These are phyloP conservation scores for Leccinum longicurvipes DNA, from an alignment of 768 basidiomycete genomes.

Conservation along the genomic window DNA sequence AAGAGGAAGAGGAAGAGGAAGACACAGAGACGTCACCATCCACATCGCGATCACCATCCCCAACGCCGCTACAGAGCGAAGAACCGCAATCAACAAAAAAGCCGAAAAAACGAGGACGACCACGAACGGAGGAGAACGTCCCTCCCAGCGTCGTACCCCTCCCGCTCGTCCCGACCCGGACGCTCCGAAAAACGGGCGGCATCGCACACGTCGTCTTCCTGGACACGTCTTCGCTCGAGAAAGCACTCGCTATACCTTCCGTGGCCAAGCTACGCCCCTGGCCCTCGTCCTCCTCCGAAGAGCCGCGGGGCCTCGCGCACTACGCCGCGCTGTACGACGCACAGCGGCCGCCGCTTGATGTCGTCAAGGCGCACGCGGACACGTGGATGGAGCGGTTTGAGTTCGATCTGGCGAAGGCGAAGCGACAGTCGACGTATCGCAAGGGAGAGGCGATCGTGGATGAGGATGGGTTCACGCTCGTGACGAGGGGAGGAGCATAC, in stretches of 20 bases:
- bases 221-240: slow-evolving; percentile 66
- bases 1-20: slow-evolving; percentile 30
- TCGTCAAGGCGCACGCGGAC: slow-evolving; percentile 77
- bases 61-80: neutral
- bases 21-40: neutral
- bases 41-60: neutral
- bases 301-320: slow-evolving; percentile 69
- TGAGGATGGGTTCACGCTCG: slow-evolving; percentile 92
- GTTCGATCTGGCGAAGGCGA: slow-evolving; percentile 50
- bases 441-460: slow-evolving; percentile 90
- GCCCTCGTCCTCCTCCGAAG: slow-evolving; percentile 62
- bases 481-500: slow-evolving; percentile 88
- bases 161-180: slow-evolving; percentile 51
- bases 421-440: slow-evolving; percentile 61
- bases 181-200: slow-evolving; percentile 57
- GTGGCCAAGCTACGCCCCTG: slow-evolving; percentile 39
- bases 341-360: slow-evolving; percentile 71
- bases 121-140: slow-evolving; percentile 18
- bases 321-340: slow-evolving; percentile 62
- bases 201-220: slow-evolving; percentile 72
- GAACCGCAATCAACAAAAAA: slow-evolving; percentile 20
- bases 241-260: slow-evolving; percentile 50
- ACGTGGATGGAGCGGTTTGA: slow-evolving; percentile 76
- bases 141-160: slow-evolving; percentile 61
- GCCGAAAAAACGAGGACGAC: slow-evolving; percentile 31